A percentile compares a stretch with the other conserved stretches of the same genome.
These are phyloP conservation scores for Penicillium waksmanii DNA, from an alignment of 495 filamentous ascomycete species.

Conservation along the genomic window DNA sequence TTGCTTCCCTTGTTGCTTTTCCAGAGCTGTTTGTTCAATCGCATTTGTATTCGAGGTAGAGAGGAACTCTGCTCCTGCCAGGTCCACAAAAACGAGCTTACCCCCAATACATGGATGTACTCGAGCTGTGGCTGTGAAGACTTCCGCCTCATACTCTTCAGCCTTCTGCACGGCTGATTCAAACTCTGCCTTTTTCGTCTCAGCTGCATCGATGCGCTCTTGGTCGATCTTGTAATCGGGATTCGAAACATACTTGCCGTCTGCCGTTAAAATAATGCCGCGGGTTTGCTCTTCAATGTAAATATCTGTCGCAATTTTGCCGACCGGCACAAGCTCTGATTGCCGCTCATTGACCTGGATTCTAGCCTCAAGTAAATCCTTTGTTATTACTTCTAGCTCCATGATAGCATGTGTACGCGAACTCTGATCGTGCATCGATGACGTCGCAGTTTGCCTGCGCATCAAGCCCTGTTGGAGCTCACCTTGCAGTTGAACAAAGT, in stretches of 20 bases:
- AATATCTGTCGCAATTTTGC: background rate
- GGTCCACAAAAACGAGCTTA: conserved; percentile 34
- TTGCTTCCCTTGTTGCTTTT: conserved; percentile 24
- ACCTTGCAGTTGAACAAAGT: conserved; percentile 12
- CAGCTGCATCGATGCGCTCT: conserved; percentile 24
- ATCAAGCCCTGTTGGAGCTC: conserved; percentile 21
- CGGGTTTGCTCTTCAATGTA: background rate
- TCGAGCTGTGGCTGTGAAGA: conserved; percentile 7
- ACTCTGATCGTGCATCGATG: conserved; percentile 27
- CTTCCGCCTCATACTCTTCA: conserved; percentile 21
- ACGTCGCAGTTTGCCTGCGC: conserved; percentile 20
- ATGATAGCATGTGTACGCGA: background rate
- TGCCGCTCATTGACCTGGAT: background rate
- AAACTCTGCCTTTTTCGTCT: conserved; percentile 27
- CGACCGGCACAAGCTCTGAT: background rate
- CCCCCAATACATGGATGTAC: conserved; percentile 24
- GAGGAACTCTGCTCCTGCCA: conserved; percentile 29
- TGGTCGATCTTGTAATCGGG: background rate
- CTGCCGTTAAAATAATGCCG: background rate
- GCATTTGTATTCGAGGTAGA: conserved; percentile 3
- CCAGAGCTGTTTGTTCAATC: conserved; percentile 30
- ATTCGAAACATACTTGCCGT: background rate
- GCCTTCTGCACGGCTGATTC: conserved; percentile 6
- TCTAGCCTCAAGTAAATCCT: background rate
- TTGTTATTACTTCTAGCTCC: background rate